These are phyloP conservation scores for Globisporangium iwayamae DNA, from an alignment of 352 stramenopile genomes.

Conservation along the genomic window DNA sequence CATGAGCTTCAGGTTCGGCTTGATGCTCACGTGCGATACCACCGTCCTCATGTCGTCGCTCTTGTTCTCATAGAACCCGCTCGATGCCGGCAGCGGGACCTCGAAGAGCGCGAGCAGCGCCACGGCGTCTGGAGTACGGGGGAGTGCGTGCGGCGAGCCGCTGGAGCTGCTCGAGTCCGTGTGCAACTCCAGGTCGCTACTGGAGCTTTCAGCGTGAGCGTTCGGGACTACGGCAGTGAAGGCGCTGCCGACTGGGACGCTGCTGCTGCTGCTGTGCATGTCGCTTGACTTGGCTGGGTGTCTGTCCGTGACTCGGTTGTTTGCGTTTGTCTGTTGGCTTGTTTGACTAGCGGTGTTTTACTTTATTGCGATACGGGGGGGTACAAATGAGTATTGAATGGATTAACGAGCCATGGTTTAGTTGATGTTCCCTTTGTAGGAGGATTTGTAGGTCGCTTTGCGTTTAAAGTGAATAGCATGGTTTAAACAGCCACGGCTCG, in stretches of 20 bases:
- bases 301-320: not conserved
- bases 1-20: slow-evolving; percentile 42
- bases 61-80: not conserved
- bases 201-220: not conserved
- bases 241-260: not conserved
- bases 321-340: not conserved
- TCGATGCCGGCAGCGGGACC: not conserved
- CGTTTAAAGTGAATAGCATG: too few relatives aligned
- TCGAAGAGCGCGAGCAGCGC: not conserved
- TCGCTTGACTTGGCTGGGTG: not conserved
- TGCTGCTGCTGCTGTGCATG: not conserved
- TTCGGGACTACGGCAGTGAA: not conserved
- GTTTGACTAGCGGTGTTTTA: too few relatives aligned
- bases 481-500: too few relatives aligned
- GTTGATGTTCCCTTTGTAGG: too few relatives aligned
- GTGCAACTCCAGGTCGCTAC: not conserved
- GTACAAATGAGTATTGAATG: not conserved
- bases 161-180: slow-evolving; percentile 3
- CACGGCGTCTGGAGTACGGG: too few relatives aligned
- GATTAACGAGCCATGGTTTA: not conserved
- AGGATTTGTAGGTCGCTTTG: too few relatives aligned
- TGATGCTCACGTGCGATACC: slow-evolving; percentile 14
- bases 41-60: not conserved
- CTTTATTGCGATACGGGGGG: too few relatives aligned
- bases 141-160: not conserved